Conservation (phyloP, 352 stramenopile genomes). For the Aphanomyces astaci region DNA sequence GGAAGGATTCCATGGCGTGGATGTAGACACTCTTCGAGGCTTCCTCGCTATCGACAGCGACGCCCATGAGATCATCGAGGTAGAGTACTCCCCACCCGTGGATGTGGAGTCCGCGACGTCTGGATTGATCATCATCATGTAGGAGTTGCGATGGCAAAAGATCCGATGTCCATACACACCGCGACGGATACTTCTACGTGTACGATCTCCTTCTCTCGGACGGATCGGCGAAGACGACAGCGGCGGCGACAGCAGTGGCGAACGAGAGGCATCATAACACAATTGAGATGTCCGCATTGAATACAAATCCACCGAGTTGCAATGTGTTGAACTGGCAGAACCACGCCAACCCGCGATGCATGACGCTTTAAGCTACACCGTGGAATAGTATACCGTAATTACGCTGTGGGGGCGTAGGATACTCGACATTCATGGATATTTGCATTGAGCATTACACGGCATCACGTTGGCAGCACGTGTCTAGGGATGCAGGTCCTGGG, state of each 20-base stretch:
- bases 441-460: not conserved
- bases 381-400: not conserved
- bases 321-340: too few species aligned
- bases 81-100: too few species aligned
- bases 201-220: not conserved
- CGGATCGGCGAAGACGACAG: not conserved
- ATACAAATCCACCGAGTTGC: too few species aligned
- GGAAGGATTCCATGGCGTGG: too few species aligned
- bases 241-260: too few species aligned
- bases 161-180: not conserved
- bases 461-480: not conserved
- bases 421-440: not conserved
- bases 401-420: not conserved
- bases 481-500: too few species aligned
- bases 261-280: too few species aligned
- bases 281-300: too few species aligned
- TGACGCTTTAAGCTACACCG: too few species aligned
- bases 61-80: conserved; percentile 2
- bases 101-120: not conserved
- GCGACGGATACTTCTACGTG: not conserved
- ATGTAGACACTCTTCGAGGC: too few species aligned
- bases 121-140: not conserved
- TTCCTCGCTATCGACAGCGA: not conserved
- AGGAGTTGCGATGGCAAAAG: not conserved
- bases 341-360: too few species aligned